phyloP scores from a whole-genome alignment of 2,329 filamentous ascomycete species.

The Chrysoporthe deuterocubensis region DNA sequence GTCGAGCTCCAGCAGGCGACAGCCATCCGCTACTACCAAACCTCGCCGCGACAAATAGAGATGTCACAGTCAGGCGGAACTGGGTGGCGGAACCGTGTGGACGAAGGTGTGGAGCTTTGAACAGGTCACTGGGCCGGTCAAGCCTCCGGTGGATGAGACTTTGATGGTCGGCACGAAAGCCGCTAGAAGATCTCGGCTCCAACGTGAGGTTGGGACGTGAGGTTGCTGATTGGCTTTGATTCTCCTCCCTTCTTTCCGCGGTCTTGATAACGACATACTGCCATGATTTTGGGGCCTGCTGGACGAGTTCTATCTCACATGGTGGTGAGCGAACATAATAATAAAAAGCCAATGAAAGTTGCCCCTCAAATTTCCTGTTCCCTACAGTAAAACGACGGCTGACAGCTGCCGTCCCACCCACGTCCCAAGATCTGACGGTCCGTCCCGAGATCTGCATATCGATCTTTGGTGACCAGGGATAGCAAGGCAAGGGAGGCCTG shows the following conservation, averaged over 20 bases:
- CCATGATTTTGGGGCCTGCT: not conserved
- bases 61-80: not conserved
- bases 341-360: not conserved
- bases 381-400: not conserved
- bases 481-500: not conserved
- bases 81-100: not conserved
- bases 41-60: not conserved
- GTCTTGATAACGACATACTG: not conserved
- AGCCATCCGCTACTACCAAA: not conserved
- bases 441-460: conserved; percentile 2
- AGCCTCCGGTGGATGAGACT: no score
- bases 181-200: not conserved
- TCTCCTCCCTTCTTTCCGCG: not conserved
- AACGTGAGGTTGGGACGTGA: not conserved
- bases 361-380: not conserved
- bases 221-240: not conserved
- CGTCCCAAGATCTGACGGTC: not conserved
- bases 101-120: not conserved
- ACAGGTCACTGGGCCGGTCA: no score
- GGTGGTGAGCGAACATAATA: not conserved
- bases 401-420: not conserved
- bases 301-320: no score
- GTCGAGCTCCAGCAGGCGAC: conserved; percentile 1
- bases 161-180: not conserved
- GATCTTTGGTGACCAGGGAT: no score